Evolutionary conservation across 148 eudicot genomes (phyloP).

Genomic region (Cornus suecica): DNA sequence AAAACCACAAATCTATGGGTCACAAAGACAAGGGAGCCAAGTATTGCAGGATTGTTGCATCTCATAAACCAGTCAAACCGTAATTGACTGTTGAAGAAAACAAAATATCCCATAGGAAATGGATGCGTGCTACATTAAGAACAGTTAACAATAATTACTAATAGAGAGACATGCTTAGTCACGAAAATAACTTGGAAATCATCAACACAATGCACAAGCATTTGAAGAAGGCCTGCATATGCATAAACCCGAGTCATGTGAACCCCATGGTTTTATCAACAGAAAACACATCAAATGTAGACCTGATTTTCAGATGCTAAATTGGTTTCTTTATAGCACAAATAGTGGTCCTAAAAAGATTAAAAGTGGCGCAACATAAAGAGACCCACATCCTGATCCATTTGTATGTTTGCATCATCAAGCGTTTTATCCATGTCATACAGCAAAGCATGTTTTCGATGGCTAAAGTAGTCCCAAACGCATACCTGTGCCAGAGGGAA

Average conservation of each 20-base stretch:
- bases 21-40: not conserved
- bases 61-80: not conserved
- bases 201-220: not conserved
- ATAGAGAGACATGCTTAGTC: not conserved
- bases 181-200: constrained; percentile 4
- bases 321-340: constrained; percentile 1
- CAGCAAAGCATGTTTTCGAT: constrained; percentile 73
- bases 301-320: constrained; percentile 4
- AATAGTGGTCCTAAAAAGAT: not conserved
- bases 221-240: not conserved
- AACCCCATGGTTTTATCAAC: not conserved
- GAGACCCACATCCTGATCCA: constrained; percentile 92
- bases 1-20: not conserved
- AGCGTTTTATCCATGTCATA: constrained; percentile 84
- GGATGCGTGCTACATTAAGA: not conserved
- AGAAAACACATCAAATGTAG: not conserved
- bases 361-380: constrained; percentile 7
- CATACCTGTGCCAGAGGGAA: constrained; percentile 44
- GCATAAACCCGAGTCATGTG: not conserved
- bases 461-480: constrained; percentile 85
- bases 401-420: constrained; percentile 91
- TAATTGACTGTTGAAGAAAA: not conserved
- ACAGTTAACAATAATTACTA: not conserved
- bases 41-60: not conserved
- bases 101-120: not conserved